These are phyloP conservation scores for Coniochaeta sp. DNA, from an alignment of 2,329 filamentous ascomycete genomes.

Conservation along the genomic window DNA sequence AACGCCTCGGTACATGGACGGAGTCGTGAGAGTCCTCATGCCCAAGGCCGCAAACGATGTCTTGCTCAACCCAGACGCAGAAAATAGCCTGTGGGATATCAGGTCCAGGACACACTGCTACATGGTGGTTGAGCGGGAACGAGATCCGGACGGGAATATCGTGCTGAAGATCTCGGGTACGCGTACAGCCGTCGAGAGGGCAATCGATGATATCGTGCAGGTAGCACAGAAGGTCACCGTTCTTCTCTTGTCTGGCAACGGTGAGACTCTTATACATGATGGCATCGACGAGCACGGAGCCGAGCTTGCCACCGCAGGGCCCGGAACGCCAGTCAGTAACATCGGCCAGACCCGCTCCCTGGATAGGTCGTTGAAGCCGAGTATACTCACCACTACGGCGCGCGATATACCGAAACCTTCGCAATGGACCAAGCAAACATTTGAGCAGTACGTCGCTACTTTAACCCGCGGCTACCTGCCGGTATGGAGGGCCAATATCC, in stretches of 20 bases:
- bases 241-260: conserved; percentile 6
- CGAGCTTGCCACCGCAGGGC: background rate
- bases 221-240: conserved; percentile 11
- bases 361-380: conserved; percentile 4
- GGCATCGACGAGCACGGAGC: background rate
- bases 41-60: conserved; percentile 5
- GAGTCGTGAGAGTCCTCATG: conserved; percentile 18
- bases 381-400: conserved; percentile 19
- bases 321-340: background rate
- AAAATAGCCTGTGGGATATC: conserved; percentile 19
- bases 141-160: conserved; percentile 5
- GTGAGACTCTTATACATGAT: conserved; percentile 4
- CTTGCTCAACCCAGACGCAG: conserved; percentile 11
- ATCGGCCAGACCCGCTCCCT: conserved; percentile 4
- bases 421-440: conserved; percentile 32
- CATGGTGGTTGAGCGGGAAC: conserved; percentile 14
- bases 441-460: conserved; percentile 33
- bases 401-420: conserved; percentile 30
- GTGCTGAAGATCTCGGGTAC: conserved; percentile 18
- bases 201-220: conserved; percentile 14
- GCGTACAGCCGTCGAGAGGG: conserved; percentile 10
- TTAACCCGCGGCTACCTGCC: conserved; percentile 31
- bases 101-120: conserved; percentile 15
- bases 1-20: conserved; percentile 19
- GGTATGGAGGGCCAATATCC: conserved; percentile 20